phyloP scores from a whole-genome alignment of 805 yeast species.

The Cyberlindnera xishuangbannaensis region DNA sequence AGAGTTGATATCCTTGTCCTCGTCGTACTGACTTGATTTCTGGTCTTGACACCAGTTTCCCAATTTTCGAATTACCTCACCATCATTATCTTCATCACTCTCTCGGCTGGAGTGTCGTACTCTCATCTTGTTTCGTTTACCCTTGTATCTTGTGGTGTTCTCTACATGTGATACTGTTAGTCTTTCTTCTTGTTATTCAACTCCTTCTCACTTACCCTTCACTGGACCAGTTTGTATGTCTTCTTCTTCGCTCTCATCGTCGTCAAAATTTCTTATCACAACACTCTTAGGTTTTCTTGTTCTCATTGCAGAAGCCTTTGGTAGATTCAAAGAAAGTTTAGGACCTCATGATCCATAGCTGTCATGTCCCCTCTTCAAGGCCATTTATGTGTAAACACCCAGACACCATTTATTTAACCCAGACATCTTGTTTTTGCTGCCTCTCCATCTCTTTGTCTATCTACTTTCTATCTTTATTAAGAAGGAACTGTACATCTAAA shows the following conservation, averaged over 20 bases:
- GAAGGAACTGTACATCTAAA: no score
- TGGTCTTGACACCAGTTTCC: not conserved
- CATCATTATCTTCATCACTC: not conserved
- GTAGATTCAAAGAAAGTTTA: not conserved
- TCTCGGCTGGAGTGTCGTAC: no score
- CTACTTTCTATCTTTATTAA: no score
- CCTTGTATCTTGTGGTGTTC: no score
- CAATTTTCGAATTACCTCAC: not conserved
- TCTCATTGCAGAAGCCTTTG: not conserved
- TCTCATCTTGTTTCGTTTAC: no score
- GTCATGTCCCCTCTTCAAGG: no score
- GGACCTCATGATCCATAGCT: not conserved
- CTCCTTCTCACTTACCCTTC: slow-evolving; percentile 1
- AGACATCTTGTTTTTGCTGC: no score
- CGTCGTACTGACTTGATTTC: not conserved
- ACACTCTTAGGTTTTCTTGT: slow-evolving; percentile 17
- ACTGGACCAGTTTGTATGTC: not conserved
- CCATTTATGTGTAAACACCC: not conserved
- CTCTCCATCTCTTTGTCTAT: no score
- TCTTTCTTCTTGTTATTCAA: not conserved
- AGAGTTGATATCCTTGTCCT: not conserved
- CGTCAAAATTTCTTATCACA: slow-evolving; percentile 11
- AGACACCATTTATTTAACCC: not conserved
- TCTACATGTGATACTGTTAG: not conserved
- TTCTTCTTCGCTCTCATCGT: slow-evolving; percentile 7